Evolutionary conservation across 495 filamentous ascomycete genomes (phyloP).

Genomic region (Neurospora discreta): DNA sequence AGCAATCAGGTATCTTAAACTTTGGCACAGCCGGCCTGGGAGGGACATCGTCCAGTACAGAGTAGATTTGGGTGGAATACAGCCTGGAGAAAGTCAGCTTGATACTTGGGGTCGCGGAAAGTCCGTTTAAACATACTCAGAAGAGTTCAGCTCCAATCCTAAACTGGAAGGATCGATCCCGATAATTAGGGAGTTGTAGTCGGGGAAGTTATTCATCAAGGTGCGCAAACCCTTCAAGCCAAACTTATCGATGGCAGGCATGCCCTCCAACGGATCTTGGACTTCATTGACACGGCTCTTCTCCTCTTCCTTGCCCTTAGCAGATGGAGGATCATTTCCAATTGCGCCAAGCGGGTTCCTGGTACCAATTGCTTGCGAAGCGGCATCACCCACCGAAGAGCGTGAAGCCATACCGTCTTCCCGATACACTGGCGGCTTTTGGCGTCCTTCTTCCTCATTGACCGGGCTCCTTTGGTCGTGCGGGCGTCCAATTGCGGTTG

Average conservation of each 20-base stretch:
- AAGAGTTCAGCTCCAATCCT: slow-evolving; percentile 67
- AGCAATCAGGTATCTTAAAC: slow-evolving; percentile 70
- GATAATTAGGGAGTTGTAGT: slow-evolving; percentile 61
- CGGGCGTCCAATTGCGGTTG: slow-evolving; percentile 23
- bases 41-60: slow-evolving; percentile 59
- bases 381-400: slow-evolving; percentile 23
- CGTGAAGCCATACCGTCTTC: slow-evolving; percentile 28
- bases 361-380: slow-evolving; percentile 10
- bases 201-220: slow-evolving; percentile 68
- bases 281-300: slow-evolving; percentile 22
- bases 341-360: slow-evolving; percentile 37
- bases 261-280: slow-evolving; percentile 54
- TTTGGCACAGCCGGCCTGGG: slow-evolving; percentile 66
- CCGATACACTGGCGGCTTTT: slow-evolving; percentile 32
- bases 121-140: slow-evolving; percentile 50
- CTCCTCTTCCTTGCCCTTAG: slow-evolving; percentile 33
- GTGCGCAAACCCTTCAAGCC: slow-evolving; percentile 69
- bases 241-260: slow-evolving; percentile 71
- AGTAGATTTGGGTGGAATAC: slow-evolving; percentile 41
- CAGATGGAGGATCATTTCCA: slow-evolving; percentile 29
- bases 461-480: slow-evolving; percentile 31
- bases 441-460: slow-evolving; percentile 28
- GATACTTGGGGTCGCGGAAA: neutral
- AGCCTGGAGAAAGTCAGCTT: slow-evolving; percentile 12
- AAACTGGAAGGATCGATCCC: slow-evolving; percentile 70